These are phyloP conservation scores for Goffeauzyma gilvescens DNA, from an alignment of 768 basidiomycete species.

Conservation along the genomic window DNA sequence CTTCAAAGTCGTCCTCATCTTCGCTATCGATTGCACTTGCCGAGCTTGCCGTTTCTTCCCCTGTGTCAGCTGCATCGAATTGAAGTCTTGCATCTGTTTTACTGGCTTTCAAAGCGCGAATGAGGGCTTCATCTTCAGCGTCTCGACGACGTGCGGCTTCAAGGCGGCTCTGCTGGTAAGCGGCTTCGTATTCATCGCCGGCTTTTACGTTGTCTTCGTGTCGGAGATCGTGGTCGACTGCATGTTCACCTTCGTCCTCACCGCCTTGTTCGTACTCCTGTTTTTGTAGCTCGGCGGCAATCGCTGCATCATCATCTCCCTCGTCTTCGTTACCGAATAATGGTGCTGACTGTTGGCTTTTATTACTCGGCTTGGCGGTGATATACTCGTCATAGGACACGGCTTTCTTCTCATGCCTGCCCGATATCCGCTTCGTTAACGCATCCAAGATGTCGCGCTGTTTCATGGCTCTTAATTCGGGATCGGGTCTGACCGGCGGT, in stretches of 20 bases:
- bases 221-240: neutral
- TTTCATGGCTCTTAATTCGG: conserved; percentile 21
- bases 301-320: conserved; percentile 16
- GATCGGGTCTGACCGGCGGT: no score
- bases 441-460: conserved; percentile 27
- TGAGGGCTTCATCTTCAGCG: conserved; percentile 6
- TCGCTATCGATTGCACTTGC: conserved; percentile 9
- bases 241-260: neutral
- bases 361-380: neutral
- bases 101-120: conserved; percentile 5
- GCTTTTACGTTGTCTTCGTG: conserved; percentile 10
- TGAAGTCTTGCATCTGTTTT: conserved; percentile 5
- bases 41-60: conserved; percentile 7
- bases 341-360: neutral
- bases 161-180: neutral
- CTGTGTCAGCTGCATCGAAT: conserved; percentile 5
- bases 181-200: neutral
- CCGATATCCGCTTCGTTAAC: no score
- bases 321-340: conserved; percentile 8
- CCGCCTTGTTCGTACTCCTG: conserved; percentile 63
- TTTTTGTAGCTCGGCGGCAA: conserved; percentile 35
- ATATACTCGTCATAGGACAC: conserved; percentile 4
- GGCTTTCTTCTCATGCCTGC: no score
- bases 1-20: conserved; percentile 22
- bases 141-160: conserved; percentile 7